Evolutionary conservation across 192 early-diverging fungal species (phyloP).

Genomic region (Allomyces arbusculus): DNA sequence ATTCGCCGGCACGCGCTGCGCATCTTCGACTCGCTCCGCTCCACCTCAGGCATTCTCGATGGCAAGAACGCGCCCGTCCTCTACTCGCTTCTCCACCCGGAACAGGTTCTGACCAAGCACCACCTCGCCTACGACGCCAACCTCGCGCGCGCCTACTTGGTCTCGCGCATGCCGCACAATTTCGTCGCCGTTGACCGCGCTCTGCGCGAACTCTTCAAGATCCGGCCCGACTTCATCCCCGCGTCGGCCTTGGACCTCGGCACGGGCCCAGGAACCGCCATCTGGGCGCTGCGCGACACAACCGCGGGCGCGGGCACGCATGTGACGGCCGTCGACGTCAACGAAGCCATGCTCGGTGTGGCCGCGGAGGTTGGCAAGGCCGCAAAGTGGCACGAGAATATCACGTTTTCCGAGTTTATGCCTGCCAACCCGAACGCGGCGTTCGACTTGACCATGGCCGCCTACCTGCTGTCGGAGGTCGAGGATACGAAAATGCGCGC

Average conservation of each 20-base stretch:
- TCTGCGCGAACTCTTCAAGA: neutral
- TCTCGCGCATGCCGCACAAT: neutral
- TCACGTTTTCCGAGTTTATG: neutral
- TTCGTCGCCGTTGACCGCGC: neutral
- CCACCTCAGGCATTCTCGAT: neutral
- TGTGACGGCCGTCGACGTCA: neutral
- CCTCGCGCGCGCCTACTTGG: neutral
- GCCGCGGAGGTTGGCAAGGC: neutral
- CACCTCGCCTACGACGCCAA: neutral
- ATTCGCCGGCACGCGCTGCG: neutral
- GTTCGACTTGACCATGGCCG: neutral
- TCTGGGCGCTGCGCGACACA: neutral
- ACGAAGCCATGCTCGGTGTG: neutral
- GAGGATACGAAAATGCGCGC: neutral
- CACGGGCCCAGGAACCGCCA: neutral
- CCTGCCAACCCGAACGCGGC: neutral
- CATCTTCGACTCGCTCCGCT: neutral
- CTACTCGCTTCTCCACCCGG: neutral
- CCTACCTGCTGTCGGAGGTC: neutral
- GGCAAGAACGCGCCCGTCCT: neutral
- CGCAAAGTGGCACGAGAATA: neutral
- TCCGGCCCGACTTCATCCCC: neutral
- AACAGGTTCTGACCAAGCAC: neutral
- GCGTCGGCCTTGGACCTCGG: neutral
- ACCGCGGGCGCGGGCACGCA: neutral